Conservation (phyloP, 176 grass and related monocot genomes). For the Musa acuminata region DNA sequence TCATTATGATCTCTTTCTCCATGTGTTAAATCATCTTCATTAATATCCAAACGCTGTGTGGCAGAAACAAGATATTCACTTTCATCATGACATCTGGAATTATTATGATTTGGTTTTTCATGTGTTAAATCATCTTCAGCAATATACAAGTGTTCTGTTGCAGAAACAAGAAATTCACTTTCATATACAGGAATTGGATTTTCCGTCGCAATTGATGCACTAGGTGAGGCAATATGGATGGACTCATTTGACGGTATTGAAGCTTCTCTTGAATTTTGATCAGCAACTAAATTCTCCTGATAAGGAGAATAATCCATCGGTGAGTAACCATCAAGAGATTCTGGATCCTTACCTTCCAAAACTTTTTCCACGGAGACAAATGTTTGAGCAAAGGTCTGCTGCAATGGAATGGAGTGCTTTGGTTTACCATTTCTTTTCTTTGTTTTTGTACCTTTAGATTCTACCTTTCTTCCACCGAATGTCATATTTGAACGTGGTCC, state of each 20-base stretch:
- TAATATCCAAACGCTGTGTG: not conserved
- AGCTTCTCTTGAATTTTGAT: conserved; percentile 5
- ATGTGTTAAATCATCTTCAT: not conserved
- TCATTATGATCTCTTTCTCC: not conserved
- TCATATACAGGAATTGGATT: not conserved
- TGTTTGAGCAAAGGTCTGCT: conserved; percentile 32
- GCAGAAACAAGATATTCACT: not conserved
- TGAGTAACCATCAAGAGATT: conserved; percentile 11
- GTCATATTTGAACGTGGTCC: conserved; percentile 28
- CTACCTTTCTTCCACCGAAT: conserved; percentile 42
- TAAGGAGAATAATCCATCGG: conserved; percentile 24
- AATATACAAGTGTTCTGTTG: conserved; percentile 3
- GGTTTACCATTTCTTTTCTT: conserved; percentile 46
- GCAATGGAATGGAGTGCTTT: conserved; percentile 28
- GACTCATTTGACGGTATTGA: not conserved
- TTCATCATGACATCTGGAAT: not conserved
- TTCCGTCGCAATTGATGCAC: not conserved
- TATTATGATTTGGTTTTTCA: not conserved
- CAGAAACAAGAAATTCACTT: not conserved
- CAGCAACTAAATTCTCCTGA: conserved; percentile 6
- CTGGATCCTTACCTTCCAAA: conserved; percentile 20
- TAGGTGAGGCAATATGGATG: not conserved
- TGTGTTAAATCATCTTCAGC: not conserved
- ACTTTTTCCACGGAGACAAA: conserved; percentile 12
- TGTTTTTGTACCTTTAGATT: conserved; percentile 34